Evolutionary conservation across 2,329 filamentous ascomycete species (phyloP).

Genomic region (Achaetomium macrosporum): DNA sequence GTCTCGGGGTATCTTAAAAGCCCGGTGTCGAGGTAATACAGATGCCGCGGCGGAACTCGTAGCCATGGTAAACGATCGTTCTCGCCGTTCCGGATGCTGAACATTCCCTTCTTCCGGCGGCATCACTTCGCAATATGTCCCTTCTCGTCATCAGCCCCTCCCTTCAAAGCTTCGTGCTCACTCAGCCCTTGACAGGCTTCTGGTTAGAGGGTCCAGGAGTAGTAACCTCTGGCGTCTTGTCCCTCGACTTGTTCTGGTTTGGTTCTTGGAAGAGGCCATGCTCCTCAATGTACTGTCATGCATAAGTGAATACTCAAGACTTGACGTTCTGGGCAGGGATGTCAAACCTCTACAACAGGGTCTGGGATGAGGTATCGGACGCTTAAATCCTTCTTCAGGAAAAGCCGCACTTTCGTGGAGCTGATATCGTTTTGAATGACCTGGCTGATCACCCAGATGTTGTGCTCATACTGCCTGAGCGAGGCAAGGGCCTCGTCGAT

Average conservation of each 20-base stretch:
- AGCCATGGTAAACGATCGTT: too few species aligned
- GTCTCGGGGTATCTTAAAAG: too few species aligned
- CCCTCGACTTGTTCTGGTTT: slow-evolving; percentile 10
- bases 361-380: slow-evolving; percentile 60
- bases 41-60: too few species aligned
- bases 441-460: slow-evolving; percentile 82
- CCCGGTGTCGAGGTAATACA: too few species aligned
- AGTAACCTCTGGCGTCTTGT: slow-evolving; percentile 3
- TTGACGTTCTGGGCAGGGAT: neutral
- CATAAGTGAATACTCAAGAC: slow-evolving; percentile 27
- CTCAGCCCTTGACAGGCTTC: slow-evolving; percentile 14
- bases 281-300: slow-evolving; percentile 62
- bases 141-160: neutral
- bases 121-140: neutral
- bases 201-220: slow-evolving; percentile 6
- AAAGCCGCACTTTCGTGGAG: slow-evolving; percentile 74
- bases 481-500: slow-evolving; percentile 82
- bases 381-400: slow-evolving; percentile 73
- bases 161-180: neutral
- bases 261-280: slow-evolving; percentile 57
- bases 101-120: neutral
- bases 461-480: slow-evolving; percentile 75
- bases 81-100: neutral
- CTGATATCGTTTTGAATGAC: slow-evolving; percentile 82
- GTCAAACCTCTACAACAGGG: slow-evolving; percentile 45